A percentile compares a stretch with the other conserved stretches of the same genome.
These are phyloP conservation scores for Kazachstania kunashirensis DNA, from an alignment of 805 yeast genomes.

Conservation along the genomic window DNA sequence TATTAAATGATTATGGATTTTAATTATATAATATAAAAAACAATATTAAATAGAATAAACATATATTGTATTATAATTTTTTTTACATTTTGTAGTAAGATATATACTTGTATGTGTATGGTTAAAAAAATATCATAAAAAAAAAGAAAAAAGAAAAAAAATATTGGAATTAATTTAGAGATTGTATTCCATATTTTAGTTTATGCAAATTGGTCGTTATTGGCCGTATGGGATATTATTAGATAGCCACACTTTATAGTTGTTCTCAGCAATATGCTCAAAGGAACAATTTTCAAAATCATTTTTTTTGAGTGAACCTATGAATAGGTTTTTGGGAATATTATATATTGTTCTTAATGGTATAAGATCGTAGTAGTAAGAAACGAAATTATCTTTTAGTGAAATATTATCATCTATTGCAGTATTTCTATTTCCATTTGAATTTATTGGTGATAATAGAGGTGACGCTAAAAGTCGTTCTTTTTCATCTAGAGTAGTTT, in stretches of 20 bases:
- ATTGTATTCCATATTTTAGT: too few relatives aligned
- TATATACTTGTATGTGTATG: too few relatives aligned
- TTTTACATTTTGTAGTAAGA: too few relatives aligned
- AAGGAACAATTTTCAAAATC: constrained; percentile 1
- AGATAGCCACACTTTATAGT: constrained; percentile 26
- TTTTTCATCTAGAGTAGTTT: constrained; percentile 7
- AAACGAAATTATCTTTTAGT: background rate
- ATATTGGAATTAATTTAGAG: too few relatives aligned
- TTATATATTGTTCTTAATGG: constrained; percentile 1
- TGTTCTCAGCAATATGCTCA: constrained; percentile 25
- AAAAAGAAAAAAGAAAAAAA: background rate
- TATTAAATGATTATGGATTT: constrained; percentile 30
- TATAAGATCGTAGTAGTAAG: background rate
- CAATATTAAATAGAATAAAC: background rate
- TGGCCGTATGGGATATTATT: constrained; percentile 8
- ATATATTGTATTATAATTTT: too few relatives aligned
- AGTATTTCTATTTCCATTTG: background rate
- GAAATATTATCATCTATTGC: background rate
- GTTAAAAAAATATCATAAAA: background rate
- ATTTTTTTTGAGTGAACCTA: background rate
- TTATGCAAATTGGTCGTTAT: too few relatives aligned
- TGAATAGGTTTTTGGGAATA: constrained; percentile 2
- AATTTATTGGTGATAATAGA: constrained; percentile 12
- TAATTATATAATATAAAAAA: background rate
- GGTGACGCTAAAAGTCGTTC: constrained; percentile 20